Evolutionary conservation across 2,329 filamentous ascomycete species (phyloP), one percentile per base, ranked within the genome.

Genomic region (Trichothecium sympodiale): DNA sequence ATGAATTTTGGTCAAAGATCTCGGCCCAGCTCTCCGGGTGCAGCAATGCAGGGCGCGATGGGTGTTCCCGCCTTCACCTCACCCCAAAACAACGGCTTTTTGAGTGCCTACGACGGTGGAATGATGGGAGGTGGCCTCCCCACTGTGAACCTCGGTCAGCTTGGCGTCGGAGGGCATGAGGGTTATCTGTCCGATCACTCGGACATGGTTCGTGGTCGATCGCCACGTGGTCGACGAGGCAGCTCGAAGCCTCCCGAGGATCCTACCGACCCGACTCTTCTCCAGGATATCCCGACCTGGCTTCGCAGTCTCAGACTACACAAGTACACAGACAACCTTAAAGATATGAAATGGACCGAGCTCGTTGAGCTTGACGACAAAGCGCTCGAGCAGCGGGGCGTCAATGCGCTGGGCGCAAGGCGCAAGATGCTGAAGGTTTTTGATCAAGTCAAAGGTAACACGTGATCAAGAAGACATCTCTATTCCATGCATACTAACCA

Each of bases 401-500:
- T 98, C 23, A 95, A 94, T 57, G 91, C 91, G 36, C 73, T 96
- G 38, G 91, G 91, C 49, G 91, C 91, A 14, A 73, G 91, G 47
- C 83, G 89, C 56, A 98, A 98, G 74, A 93, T 98, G 85, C 67
- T 98, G 41, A 98, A 98, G 76, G 91, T 96, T 38, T 96, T 96
- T 61, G 91, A 96, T 51, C 88, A 95, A 66, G 89, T 96, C 52
- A 86, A 78, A 61, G 83, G 76, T 78, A 62, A 44, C 62, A 49
- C 29, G 14, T 29, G 20, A 6, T 25, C 20, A 25, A n/a, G n/a
- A n/a, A n/a, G n/a, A n/a, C 13, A 27, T 6, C 12, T n/a, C 9
- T 14, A 10, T 28, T 8, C 13, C 8, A 18, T 17, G 13, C 12
- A 30, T 33, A 12, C 49, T 56, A 29, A 55, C 39, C 39, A 9